Evolutionary conservation across 352 stramenopile genomes (phyloP).

Genomic region (Globisporangium middletonii): DNA sequence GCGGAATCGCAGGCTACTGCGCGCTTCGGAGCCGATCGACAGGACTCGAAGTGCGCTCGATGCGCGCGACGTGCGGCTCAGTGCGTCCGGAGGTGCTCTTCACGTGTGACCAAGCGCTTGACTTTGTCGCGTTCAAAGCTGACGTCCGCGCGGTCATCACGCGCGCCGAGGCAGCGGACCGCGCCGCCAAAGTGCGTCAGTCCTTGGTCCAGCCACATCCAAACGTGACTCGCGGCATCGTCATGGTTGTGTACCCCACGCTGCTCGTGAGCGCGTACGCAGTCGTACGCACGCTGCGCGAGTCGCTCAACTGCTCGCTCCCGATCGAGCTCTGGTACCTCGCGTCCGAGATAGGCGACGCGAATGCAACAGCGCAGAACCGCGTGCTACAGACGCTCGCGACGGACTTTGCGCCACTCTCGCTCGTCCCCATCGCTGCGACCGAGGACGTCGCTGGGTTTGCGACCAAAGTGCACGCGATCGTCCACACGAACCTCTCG

Average conservation of each 20-base stretch:
- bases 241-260: constrained; percentile 56
- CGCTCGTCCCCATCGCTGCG: constrained; percentile 19
- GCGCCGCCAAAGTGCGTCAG: no score
- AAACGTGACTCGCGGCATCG: constrained; percentile 22
- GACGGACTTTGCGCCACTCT: constrained; percentile 17
- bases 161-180: not conserved
- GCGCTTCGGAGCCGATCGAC: constrained; percentile 29
- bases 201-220: not conserved
- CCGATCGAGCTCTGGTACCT: constrained; percentile 60
- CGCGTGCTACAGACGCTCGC: constrained; percentile 20
- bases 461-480: constrained; percentile 41
- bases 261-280: constrained; percentile 38
- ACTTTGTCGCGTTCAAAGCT: constrained; percentile 31
- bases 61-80: constrained; percentile 29
- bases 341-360: constrained; percentile 26
- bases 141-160: constrained; percentile 5
- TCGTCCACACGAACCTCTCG: constrained; percentile 29
- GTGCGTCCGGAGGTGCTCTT: constrained; percentile 31
- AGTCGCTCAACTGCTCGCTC: constrained; percentile 29
- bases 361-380: constrained; percentile 13
- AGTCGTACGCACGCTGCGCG: constrained; percentile 31
- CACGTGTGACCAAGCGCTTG: constrained; percentile 33
- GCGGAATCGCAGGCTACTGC: constrained; percentile 41
- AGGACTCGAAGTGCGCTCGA: constrained; percentile 29
- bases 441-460: constrained; percentile 27